Percentiles rank a stretch among this genome's conserved stretches.
Conservation (phyloP, 2,329 filamentous ascomycete genomes). For the Stagonosporopsis chrysanthemi region DNA sequence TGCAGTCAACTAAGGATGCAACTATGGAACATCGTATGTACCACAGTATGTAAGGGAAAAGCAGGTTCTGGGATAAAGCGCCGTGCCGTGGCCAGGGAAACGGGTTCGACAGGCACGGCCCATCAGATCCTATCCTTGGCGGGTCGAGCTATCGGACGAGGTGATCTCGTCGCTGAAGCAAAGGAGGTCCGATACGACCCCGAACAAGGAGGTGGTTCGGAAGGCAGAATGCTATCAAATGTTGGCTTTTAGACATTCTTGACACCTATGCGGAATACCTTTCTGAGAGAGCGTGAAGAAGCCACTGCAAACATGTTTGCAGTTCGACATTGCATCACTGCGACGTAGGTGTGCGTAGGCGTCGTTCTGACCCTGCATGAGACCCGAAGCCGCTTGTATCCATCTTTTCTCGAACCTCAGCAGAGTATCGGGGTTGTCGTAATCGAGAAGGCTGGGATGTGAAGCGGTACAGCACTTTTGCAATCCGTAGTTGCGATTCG, state of each 20-base stretch:
- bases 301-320: not conserved
- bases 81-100: slow-evolving; percentile 16
- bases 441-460: slow-evolving; percentile 15
- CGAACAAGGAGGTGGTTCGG: slow-evolving; percentile 11
- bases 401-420: slow-evolving; percentile 3
- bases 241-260: not conserved
- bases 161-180: slow-evolving; percentile 5
- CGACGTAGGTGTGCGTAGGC: slow-evolving; percentile 12
- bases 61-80: slow-evolving; percentile 12
- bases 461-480: slow-evolving; percentile 13
- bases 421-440: slow-evolving; percentile 8
- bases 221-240: not conserved
- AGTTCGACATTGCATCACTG: slow-evolving; percentile 14
- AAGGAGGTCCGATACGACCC: slow-evolving; percentile 7
- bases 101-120: slow-evolving; percentile 12
- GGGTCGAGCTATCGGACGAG: slow-evolving; percentile 9
- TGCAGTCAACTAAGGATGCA: slow-evolving; percentile 8
- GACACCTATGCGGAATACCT: not conserved
- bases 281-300: not conserved
- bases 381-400: slow-evolving; percentile 3
- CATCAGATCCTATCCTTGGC: slow-evolving; percentile 1
- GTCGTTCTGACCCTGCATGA: slow-evolving; percentile 11
- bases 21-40: not conserved
- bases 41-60: slow-evolving; percentile 13
- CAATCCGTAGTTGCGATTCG: not conserved